Percentiles rank a stretch among this genome's conserved stretches.
These are phyloP conservation scores for Asclepias syriaca DNA, from an alignment of 257 asterid genomes.

Conservation along the genomic window DNA sequence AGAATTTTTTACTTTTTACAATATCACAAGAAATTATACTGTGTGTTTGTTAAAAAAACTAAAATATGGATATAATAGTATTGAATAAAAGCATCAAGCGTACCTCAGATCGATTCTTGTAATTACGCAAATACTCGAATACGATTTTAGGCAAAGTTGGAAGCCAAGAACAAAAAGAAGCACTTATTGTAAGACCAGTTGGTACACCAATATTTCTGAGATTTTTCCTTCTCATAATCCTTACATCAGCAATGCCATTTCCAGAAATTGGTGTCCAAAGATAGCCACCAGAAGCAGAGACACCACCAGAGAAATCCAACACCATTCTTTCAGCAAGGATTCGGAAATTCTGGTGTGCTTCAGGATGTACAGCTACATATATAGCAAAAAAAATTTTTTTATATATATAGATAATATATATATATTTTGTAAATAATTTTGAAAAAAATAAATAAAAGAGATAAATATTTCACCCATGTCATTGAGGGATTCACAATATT, in stretches of 20 bases:
- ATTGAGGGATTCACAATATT: too few relatives aligned
- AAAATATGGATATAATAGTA: too few relatives aligned
- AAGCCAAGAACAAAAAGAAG: constrained; percentile 21
- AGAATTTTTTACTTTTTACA: too few relatives aligned
- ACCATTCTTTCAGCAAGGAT: constrained; percentile 27
- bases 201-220: constrained; percentile 11
- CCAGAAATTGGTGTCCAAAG: constrained; percentile 7
- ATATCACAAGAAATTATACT: too few relatives aligned
- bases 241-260: constrained; percentile 12
- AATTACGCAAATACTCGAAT: constrained; percentile 19
- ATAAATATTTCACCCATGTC: constrained; percentile 8
- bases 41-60: too few relatives aligned
- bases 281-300: constrained; percentile 13
- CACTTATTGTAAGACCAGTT: constrained; percentile 12
- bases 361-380: not conserved
- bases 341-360: constrained; percentile 7
- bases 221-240: constrained; percentile 14
- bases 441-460: too few relatives aligned
- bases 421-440: too few relatives aligned
- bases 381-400: too few relatives aligned
- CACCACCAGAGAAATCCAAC: constrained; percentile 12
- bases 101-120: constrained; percentile 13
- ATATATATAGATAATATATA: too few relatives aligned
- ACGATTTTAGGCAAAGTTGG: constrained; percentile 9
- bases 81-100: too few relatives aligned